phyloP scores from a whole-genome alignment of 2,329 filamentous ascomycete species.

The Trichophyton benhamiae region DNA sequence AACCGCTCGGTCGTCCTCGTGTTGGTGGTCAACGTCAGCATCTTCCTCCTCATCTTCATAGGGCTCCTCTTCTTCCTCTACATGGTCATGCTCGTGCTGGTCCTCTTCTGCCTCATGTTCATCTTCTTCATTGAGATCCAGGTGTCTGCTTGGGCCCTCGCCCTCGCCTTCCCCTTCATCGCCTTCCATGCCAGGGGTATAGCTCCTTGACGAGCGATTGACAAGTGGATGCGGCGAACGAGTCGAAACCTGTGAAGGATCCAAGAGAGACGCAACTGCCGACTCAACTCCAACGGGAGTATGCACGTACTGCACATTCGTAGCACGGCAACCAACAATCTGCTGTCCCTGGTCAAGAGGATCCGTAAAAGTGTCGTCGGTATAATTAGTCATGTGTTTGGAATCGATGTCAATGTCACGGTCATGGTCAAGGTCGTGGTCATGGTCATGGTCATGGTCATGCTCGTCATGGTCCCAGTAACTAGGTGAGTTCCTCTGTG shows the following conservation, averaged over 20 bases:
- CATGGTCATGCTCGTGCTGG: slow-evolving; percentile 8
- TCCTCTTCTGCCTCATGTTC: neutral
- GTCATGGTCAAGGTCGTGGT: slow-evolving; percentile 18
- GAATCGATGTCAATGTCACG: slow-evolving; percentile 35
- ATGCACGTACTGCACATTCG: slow-evolving; percentile 66
- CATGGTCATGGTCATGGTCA: slow-evolving; percentile 21
- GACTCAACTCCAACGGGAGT: slow-evolving; percentile 67
- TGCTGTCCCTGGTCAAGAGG: slow-evolving; percentile 53
- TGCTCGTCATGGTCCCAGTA: slow-evolving; percentile 27
- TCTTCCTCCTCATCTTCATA: slow-evolving; percentile 25
- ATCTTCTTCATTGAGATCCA: no score
- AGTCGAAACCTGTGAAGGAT: slow-evolving; percentile 62
- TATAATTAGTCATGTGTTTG: slow-evolving; percentile 37
- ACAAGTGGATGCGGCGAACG: slow-evolving; percentile 38
- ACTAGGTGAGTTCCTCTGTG: slow-evolving; percentile 13
- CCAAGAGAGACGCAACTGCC: slow-evolving; percentile 77
- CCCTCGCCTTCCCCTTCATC: slow-evolving; percentile 7
- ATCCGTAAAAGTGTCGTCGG: slow-evolving; percentile 44
- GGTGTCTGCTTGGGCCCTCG: no score
- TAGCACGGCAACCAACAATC: slow-evolving; percentile 55
- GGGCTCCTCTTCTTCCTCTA: slow-evolving; percentile 26
- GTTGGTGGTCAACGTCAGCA: slow-evolving; percentile 7
- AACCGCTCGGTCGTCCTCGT: slow-evolving; percentile 28
- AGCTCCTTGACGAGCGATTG: slow-evolving; percentile 23
- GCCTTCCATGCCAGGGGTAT: slow-evolving; percentile 19